Evolutionary conservation across 768 basidiomycete genomes (phyloP), one percentile per base, ranked within the genome.

Genomic region (Coprinopsis strossmayeri): DNA sequence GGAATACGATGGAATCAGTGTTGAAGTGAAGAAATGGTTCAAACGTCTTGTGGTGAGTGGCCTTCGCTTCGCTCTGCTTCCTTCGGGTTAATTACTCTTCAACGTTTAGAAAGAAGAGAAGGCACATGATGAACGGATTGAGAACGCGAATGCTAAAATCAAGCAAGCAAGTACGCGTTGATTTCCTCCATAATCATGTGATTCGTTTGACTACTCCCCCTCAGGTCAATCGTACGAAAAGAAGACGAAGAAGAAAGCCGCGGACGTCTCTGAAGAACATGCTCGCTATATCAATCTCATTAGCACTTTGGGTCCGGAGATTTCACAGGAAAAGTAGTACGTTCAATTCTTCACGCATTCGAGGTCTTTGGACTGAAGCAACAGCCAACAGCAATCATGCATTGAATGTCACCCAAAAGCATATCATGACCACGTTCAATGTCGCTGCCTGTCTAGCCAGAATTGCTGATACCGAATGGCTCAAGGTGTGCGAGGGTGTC

Each of bases 1-100:
- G 65, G 87, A 91, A 54, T 87, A 80, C 51, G 79, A 82, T 52
- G 58, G 49, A 18, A 67, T 88, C 43, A 80, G 78, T 53, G 63
- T 69, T 25, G 87, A 89, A 53, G 79, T 88, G 34, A 84, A 81
- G 71, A 91, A 86, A 58, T 90, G 87, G 87, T 82, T 90, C 72
- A 89, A 86, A 77, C 88, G 82, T 63, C 73, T 90, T 28, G 74
- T 81, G 42, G 87, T 90, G 57, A 56, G 84, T 66, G 25, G n/a
- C n/a, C n/a, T n/a, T n/a, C n/a, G n/a, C n/a, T n/a, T n/a, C n/a
- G n/a, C n/a, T n/a, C n/a, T n/a, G n/a, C n/a, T n/a, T n/a, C n/a
- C n/a, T n/a, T n/a, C n/a, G n/a, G n/a, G n/a, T n/a, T n/a, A n/a
- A n/a, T n/a, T n/a, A 27, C 9, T 26, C 13, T 46, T 43, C 4